These are phyloP conservation scores for Friedmanniomyces endolithicus DNA, from an alignment of 495 filamentous ascomycete genomes.

Conservation along the genomic window DNA sequence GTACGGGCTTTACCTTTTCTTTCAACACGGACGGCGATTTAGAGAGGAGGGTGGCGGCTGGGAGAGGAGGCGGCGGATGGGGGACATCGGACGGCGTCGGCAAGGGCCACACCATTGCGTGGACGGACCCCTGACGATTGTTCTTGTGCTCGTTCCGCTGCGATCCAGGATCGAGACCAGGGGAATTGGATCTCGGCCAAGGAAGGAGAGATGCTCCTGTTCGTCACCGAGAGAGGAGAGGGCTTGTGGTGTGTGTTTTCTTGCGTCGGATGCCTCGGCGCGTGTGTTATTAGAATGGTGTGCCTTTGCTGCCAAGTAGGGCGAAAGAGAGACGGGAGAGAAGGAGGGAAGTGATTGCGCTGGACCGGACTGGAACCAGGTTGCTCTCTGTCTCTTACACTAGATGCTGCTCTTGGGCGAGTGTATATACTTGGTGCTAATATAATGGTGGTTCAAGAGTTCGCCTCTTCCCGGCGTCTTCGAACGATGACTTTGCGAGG, in stretches of 20 bases:
- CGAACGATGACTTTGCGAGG: too few species aligned
- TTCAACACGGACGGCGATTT: too few species aligned
- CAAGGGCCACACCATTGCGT: not conserved
- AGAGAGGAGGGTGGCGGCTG: not conserved
- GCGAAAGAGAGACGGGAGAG: too few species aligned
- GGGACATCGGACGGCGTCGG: not conserved
- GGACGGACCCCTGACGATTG: not conserved
- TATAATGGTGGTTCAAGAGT: not conserved
- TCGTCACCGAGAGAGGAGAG: not conserved
- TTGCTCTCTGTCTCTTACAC: not conserved
- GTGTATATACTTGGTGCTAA: slow-evolving; percentile 2
- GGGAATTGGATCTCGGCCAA: too few species aligned
- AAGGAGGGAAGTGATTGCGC: too few species aligned
- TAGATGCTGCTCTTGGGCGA: not conserved
- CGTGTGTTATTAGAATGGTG: not conserved
- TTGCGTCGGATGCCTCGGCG: not conserved
- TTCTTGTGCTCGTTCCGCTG: not conserved
- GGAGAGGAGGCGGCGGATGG: not conserved
- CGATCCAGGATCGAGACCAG: not conserved
- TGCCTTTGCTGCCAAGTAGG: too few species aligned
- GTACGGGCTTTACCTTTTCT: too few species aligned
- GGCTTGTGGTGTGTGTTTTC: not conserved
- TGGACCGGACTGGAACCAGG: not conserved
- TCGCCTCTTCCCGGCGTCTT: too few species aligned
- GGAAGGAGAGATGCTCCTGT: too few species aligned